phyloP scores from a whole-genome alignment of 2,329 filamentous ascomycete genomes.

The Neonectria ditissima region DNA sequence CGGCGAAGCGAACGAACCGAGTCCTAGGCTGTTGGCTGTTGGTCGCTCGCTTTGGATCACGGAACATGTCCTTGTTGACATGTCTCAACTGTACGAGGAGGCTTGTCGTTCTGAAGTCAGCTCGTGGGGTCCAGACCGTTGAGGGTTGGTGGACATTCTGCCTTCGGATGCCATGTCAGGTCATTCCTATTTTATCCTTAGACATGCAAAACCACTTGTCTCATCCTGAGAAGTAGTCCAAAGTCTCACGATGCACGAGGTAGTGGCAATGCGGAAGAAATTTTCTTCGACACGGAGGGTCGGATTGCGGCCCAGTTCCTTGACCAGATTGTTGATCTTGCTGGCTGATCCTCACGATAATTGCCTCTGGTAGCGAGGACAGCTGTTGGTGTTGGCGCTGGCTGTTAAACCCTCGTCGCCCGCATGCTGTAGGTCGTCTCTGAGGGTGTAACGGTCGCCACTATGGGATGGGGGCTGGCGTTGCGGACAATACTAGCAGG shows the following conservation, averaged over 20 bases:
- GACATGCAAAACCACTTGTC: constrained; percentile 10
- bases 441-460: constrained; percentile 40
- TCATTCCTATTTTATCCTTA: constrained; percentile 13
- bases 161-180: constrained; percentile 21
- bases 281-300: constrained; percentile 23
- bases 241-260: constrained; percentile 11
- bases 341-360: constrained; percentile 31
- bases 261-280: constrained; percentile 33
- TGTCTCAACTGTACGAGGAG: constrained; percentile 28
- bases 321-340: constrained; percentile 30
- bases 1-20: constrained; percentile 26
- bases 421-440: constrained; percentile 2
- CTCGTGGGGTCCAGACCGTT: constrained; percentile 15
- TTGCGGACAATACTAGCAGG: constrained; percentile 25
- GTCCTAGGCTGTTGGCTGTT: constrained; percentile 25
- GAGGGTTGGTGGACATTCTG: constrained; percentile 11
- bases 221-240: background rate
- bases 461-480: constrained; percentile 34
- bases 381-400: constrained; percentile 27
- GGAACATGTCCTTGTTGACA: constrained; percentile 23
- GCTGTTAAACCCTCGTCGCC: constrained; percentile 19
- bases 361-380: constrained; percentile 34
- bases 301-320: constrained; percentile 30
- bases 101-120: constrained; percentile 4
- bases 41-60: constrained; percentile 10